Percentiles rank a stretch among this genome's conserved stretches.
Conservation (phyloP, 768 basidiomycete species). For the Atractiella rhizophila region DNA sequence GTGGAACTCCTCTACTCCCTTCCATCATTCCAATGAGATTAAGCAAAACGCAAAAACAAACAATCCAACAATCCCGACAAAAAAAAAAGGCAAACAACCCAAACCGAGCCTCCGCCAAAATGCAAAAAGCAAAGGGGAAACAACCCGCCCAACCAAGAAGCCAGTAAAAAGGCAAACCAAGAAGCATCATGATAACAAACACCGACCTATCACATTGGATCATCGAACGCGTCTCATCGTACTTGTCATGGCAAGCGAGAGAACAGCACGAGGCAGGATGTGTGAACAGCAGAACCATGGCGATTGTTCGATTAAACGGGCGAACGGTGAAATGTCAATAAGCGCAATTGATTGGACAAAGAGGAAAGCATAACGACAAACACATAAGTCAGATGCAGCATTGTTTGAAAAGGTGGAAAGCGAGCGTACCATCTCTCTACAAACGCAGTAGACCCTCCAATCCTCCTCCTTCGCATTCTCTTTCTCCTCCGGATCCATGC, state of each 20-base stretch:
- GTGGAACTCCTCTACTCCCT: too few species aligned
- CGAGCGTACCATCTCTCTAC: too few species aligned
- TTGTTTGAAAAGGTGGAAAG: too few species aligned
- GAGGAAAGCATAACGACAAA: too few species aligned
- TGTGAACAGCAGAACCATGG: too few species aligned
- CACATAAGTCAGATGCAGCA: too few species aligned
- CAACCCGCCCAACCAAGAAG: slow-evolving; percentile 66
- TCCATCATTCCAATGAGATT: background rate
- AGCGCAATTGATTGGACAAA: too few species aligned
- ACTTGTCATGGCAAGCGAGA: slow-evolving; percentile 43
- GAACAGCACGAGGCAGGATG: background rate
- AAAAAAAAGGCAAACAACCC: slow-evolving; percentile 74
- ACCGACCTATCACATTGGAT: slow-evolving; percentile 74
- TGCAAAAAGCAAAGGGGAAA: slow-evolving; percentile 66
- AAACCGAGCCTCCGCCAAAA: slow-evolving; percentile 54
- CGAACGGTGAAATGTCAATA: too few species aligned
- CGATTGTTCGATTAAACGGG: too few species aligned
- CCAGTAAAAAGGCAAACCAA: background rate
- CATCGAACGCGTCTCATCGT: slow-evolving; percentile 71
- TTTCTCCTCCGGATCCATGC: too few species aligned
- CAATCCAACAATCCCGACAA: slow-evolving; percentile 56
- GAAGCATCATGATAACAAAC: background rate
- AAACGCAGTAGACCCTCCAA: too few species aligned
- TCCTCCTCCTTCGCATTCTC: too few species aligned
- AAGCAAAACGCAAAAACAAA: slow-evolving; percentile 24